Percentiles rank a stretch among this genome's conserved stretches.
Evolutionary conservation across 1,284 basidiomycete species (phyloP).

Genomic region (Xanthoconium separans): DNA sequence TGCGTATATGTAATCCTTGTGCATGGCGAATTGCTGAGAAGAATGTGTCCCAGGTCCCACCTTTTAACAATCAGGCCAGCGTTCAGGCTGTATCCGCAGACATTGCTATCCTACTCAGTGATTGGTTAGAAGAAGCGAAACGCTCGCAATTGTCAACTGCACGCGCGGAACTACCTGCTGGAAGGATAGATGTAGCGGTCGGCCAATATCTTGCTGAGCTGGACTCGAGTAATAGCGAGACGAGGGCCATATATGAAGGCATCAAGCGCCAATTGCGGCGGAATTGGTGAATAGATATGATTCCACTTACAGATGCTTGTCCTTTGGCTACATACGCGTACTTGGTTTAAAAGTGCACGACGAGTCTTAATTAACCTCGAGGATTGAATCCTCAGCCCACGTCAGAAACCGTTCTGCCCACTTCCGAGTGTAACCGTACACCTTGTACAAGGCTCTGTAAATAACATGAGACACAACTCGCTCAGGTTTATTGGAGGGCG

Average conservation of each 20-base stretch:
- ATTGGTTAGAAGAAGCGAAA: constrained; percentile 75
- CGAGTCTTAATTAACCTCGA: constrained; percentile 60
- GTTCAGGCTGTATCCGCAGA: constrained; percentile 77
- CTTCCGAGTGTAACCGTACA: constrained; percentile 63
- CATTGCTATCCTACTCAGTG: constrained; percentile 68
- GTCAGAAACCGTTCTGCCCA: constrained; percentile 59
- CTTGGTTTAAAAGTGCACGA: constrained; percentile 7
- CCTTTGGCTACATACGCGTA: constrained; percentile 19
- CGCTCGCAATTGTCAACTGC: constrained; percentile 59
- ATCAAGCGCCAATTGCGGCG: constrained; percentile 66
- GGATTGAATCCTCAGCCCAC: constrained; percentile 73
- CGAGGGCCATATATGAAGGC: constrained; percentile 60
- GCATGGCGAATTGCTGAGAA: constrained; percentile 1
- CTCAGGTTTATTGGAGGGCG: not conserved
- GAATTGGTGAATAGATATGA: constrained; percentile 50
- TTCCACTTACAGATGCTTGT: constrained; percentile 1
- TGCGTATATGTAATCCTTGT: constrained; percentile 35
- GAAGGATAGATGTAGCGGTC: constrained; percentile 65
- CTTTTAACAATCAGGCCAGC: constrained; percentile 77
- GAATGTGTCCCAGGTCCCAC: constrained; percentile 58
- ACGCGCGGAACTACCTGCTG: constrained; percentile 69
- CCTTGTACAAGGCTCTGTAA: constrained; percentile 62
- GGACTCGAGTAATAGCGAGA: constrained; percentile 56
- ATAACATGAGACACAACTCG: constrained; percentile 13
- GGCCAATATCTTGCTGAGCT: constrained; percentile 72